phyloP scores from a whole-genome alignment of 106 monocot species.

The Dendrobium officinale region DNA sequence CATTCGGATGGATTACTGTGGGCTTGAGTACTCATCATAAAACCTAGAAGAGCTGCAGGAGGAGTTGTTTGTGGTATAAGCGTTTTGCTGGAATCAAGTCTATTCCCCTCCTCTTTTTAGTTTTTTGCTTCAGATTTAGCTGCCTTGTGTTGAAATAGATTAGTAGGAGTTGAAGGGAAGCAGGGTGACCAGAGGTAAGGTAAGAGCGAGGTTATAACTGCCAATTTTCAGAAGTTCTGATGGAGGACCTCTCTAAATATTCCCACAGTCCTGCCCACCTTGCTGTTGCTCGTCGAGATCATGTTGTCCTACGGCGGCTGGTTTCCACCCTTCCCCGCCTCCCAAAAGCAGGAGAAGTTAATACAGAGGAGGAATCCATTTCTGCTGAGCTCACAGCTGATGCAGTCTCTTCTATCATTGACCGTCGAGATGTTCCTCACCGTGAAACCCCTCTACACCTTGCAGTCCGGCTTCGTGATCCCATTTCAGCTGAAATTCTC shows the following conservation, averaged over 20 bases:
- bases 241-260: constrained; percentile 81
- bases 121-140: neutral
- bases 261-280: constrained; percentile 81
- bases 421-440: constrained; percentile 83
- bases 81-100: neutral
- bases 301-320: constrained; percentile 55
- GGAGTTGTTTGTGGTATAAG: neutral
- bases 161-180: neutral
- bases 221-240: neutral
- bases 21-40: neutral
- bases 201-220: neutral
- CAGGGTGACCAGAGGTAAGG: neutral
- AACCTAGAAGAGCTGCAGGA: neutral
- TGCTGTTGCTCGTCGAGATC: constrained; percentile 71
- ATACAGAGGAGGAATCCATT: constrained; percentile 70
- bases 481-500: constrained; percentile 74
- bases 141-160: neutral
- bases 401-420: constrained; percentile 61
- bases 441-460: constrained; percentile 98
- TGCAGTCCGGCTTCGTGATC: constrained; percentile 80
- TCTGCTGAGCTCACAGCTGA: constrained; percentile 62
- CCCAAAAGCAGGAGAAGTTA: constrained; percentile 73
- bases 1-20: neutral
- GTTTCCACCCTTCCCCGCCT: constrained; percentile 67
- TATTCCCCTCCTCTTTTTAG: neutral